Evolutionary conservation across 1,284 basidiomycete genomes (phyloP).

Genomic region (Ganoderma meredithae): DNA sequence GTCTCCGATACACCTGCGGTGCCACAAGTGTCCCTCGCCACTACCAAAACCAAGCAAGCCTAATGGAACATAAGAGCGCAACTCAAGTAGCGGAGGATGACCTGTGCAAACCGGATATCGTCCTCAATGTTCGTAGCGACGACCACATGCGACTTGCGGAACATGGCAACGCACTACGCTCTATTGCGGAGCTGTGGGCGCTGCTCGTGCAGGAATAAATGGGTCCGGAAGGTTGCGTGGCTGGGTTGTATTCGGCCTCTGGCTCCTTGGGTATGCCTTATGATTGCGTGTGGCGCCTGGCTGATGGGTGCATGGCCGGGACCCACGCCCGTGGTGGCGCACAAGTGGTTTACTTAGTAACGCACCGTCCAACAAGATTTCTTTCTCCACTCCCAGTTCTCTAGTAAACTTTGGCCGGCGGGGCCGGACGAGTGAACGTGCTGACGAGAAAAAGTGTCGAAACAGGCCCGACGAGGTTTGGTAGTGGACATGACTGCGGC

Average conservation of each 20-base stretch:
- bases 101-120: slow-evolving; percentile 26
- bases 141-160: slow-evolving; percentile 18
- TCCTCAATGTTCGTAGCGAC: slow-evolving; percentile 25
- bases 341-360: neutral
- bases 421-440: slow-evolving; percentile 3
- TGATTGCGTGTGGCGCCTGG: neutral
- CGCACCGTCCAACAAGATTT: neutral
- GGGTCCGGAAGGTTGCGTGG: slow-evolving; percentile 8
- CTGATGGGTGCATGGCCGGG: slow-evolving; percentile 6
- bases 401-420: neutral
- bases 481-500: neutral
- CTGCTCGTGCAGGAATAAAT: slow-evolving; percentile 13
- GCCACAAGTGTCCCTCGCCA: slow-evolving; percentile 12
- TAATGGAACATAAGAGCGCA: neutral
- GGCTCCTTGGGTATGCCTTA: slow-evolving; percentile 6
- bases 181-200: slow-evolving; percentile 23
- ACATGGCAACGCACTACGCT: slow-evolving; percentile 13
- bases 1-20: slow-evolving; percentile 16
- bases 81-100: slow-evolving; percentile 23
- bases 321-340: neutral
- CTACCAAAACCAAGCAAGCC: neutral
- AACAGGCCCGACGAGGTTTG: neutral
- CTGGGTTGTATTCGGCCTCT: neutral
- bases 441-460: neutral
- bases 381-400: neutral